These are phyloP conservation scores for Papilionanthe hybrid DNA, from an alignment of 116 monocot species.

Conservation along the genomic window DNA sequence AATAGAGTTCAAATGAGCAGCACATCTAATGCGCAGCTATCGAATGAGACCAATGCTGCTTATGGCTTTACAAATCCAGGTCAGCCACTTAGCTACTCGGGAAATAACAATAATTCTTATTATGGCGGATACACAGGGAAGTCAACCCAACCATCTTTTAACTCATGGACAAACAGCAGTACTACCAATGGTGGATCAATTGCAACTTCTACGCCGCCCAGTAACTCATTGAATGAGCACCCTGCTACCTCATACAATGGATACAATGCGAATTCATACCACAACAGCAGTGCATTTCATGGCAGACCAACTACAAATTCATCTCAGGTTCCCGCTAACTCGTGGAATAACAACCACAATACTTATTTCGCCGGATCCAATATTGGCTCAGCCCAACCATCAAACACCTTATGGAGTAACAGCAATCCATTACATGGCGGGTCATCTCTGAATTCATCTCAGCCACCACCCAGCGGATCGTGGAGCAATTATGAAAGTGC, in stretches of 20 bases:
- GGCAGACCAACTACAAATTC: background rate
- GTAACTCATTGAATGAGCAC: background rate
- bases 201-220: background rate
- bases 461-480: background rate
- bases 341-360: background rate
- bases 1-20: background rate
- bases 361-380: background rate
- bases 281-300: background rate
- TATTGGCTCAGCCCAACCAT: background rate
- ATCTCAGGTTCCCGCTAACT: background rate
- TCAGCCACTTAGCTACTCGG: background rate
- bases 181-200: background rate
- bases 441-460: background rate
- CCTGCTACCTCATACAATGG: background rate
- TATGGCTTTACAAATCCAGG: background rate
- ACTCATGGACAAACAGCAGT: background rate
- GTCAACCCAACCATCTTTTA: background rate
- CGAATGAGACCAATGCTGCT: background rate
- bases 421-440: background rate
- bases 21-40: background rate
- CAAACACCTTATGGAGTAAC: background rate
- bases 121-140: background rate
- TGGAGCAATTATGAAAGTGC: background rate
- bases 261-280: background rate
- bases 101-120: background rate